Percentiles rank a stretch among this genome's conserved stretches.
Conservation (phyloP, 176 grass and related monocot species). For the Carex pumila region DNA sequence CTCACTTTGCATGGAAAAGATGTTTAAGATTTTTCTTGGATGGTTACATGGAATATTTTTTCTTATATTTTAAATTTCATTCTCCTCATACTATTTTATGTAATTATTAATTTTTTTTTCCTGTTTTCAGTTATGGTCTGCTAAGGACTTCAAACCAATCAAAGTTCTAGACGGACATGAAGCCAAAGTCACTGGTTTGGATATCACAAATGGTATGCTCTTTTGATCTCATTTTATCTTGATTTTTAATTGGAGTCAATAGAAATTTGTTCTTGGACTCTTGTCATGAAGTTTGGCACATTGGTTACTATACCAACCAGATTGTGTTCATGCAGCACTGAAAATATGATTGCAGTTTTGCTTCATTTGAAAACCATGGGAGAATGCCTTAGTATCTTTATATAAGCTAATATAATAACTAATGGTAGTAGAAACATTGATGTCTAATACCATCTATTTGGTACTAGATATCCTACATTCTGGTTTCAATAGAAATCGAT, state of each 20-base stretch:
- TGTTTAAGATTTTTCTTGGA: not conserved
- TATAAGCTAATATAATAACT: not conserved
- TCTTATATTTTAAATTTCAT: not conserved
- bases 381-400: not conserved
- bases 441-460: too few species aligned
- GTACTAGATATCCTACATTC: too few species aligned
- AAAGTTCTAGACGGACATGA: slow-evolving; percentile 83
- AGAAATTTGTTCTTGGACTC: not conserved
- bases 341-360: not conserved
- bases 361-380: not conserved
- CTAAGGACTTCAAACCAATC: slow-evolving; percentile 83
- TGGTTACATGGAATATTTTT: not conserved
- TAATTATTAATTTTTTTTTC: not conserved
- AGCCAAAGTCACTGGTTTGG: slow-evolving; percentile 93
- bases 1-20: not conserved
- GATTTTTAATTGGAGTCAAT: not conserved
- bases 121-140: slow-evolving; percentile 73
- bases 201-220: slow-evolving; percentile 75
- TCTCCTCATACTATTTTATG: not conserved
- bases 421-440: not conserved
- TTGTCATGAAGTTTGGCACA: not conserved
- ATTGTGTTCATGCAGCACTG: not conserved
- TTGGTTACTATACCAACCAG: not conserved
- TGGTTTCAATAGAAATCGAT: too few species aligned
- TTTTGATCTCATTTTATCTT: not conserved